These are phyloP conservation scores for Paraconiothyrium sp. DNA, from an alignment of 2,329 filamentous ascomycete species.

Conservation along the genomic window DNA sequence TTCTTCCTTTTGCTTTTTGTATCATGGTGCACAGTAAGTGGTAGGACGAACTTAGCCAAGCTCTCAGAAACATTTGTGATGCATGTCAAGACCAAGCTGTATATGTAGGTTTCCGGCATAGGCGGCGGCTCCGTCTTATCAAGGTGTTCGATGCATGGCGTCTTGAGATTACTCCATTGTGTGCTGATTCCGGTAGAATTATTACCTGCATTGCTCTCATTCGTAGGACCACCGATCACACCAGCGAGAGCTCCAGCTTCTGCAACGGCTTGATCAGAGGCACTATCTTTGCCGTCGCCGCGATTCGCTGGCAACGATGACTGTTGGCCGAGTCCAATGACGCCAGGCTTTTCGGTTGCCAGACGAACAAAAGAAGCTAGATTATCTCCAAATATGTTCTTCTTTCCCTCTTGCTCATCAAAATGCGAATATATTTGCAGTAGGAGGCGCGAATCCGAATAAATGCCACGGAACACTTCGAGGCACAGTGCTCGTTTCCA, in stretches of 20 bases:
- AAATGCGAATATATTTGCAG: conserved; percentile 83
- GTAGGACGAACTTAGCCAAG: conserved; percentile 90
- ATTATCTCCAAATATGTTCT: conserved; percentile 80
- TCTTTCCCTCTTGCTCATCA: conserved; percentile 76
- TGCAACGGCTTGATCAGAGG: conserved; percentile 84
- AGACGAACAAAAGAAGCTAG: conserved; percentile 90
- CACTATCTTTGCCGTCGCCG: conserved; percentile 64
- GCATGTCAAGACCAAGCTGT: conserved; percentile 86
- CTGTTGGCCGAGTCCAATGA: conserved; percentile 89
- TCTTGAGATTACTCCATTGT: conserved; percentile 88
- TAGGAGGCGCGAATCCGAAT: conserved; percentile 80
- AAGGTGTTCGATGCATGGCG: conserved; percentile 90
- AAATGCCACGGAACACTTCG: conserved; percentile 88
- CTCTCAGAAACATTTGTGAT: conserved; percentile 91
- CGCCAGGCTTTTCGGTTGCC: conserved; percentile 85
- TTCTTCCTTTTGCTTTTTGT: conserved; percentile 53
- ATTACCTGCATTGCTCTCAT: conserved; percentile 67
- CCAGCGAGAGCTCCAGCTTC: conserved; percentile 89
- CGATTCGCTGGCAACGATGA: conserved; percentile 80
- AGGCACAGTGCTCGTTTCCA: conserved; percentile 94
- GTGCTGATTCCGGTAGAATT: conserved; percentile 80
- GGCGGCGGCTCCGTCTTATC: conserved; percentile 87
- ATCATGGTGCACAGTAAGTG: conserved; percentile 85
- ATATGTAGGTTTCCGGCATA: conserved; percentile 92
- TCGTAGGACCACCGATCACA: conserved; percentile 77